phyloP scores from a whole-genome alignment of 1,139 yeast species.

The Geotrichum candidum region DNA sequence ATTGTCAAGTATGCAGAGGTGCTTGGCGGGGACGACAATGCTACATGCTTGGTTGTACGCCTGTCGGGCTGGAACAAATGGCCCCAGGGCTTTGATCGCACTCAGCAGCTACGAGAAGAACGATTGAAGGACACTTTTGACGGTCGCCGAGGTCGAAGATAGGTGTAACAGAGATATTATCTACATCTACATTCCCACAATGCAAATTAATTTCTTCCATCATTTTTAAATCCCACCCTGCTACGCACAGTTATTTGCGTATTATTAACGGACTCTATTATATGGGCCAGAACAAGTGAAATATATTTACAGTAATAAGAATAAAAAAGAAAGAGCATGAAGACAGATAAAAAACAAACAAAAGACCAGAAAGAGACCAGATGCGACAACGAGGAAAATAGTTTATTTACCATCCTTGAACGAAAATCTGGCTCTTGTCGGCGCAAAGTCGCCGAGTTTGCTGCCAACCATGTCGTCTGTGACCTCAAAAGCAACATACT shows the following conservation, averaged over 20 bases:
- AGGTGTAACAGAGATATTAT: background rate
- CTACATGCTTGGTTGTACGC: conserved; percentile 77
- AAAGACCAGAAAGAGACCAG: background rate
- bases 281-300: background rate
- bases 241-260: background rate
- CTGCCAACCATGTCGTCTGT: conserved; percentile 97
- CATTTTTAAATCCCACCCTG: background rate
- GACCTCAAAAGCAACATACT: conserved; percentile 80
- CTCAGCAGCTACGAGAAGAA: conserved; percentile 74
- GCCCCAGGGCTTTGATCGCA: conserved; percentile 68
- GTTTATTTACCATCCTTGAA: conserved; percentile 52
- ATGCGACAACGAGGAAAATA: background rate
- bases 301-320: background rate
- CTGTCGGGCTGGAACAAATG: conserved; percentile 91
- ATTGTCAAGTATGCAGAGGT: conserved; percentile 78
- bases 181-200: background rate
- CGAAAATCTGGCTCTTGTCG: conserved; percentile 80
- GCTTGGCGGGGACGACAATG: conserved; percentile 90
- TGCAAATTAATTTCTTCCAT: background rate
- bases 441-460: conserved; percentile 91
- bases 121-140: conserved; percentile 50
- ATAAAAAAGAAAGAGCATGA: background rate
- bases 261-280: background rate
- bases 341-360: background rate
- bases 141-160: conserved; percentile 15